Percentiles rank a stretch among this genome's conserved stretches.
phyloP scores from a whole-genome alignment of 228 moss, liverwort and hornwort genomes.

The Sphagnum magellanicum region DNA sequence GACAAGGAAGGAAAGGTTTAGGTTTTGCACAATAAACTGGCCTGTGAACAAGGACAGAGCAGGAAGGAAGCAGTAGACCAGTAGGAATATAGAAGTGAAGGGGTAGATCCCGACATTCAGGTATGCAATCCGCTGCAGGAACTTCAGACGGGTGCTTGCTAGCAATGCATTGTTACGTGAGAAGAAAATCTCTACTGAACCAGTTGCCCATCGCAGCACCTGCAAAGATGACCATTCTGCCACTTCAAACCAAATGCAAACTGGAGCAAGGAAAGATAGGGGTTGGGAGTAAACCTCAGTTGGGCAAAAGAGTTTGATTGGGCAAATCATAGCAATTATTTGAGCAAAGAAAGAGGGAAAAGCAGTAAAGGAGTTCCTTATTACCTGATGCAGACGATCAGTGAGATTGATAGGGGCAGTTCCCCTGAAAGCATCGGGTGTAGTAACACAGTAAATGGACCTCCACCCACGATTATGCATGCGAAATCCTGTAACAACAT shows the following conservation, averaged over 20 bases:
- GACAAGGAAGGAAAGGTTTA: conserved; percentile 38
- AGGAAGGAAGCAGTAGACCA: conserved; percentile 59
- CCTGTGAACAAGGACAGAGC: conserved; percentile 51
- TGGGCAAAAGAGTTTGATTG: too few relatives aligned
- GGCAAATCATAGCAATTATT: too few relatives aligned
- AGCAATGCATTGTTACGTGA: conserved; percentile 51
- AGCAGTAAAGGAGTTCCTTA: background rate
- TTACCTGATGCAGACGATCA: conserved; percentile 59
- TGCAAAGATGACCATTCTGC: background rate
- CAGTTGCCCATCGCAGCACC: conserved; percentile 60
- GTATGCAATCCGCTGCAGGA: conserved; percentile 47
- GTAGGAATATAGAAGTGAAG: conserved; percentile 51
- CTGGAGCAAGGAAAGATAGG: too few relatives aligned
- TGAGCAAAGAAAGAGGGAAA: too few relatives aligned
- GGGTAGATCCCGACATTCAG: conserved; percentile 55
- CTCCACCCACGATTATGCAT: conserved; percentile 70
- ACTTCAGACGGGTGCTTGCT: conserved; percentile 37
- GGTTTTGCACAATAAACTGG: conserved; percentile 49
- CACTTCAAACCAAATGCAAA: too few relatives aligned
- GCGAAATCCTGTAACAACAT: conserved; percentile 55
- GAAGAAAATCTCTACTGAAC: conserved; percentile 58
- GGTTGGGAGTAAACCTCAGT: too few relatives aligned
- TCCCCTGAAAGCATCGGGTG: conserved; percentile 53
- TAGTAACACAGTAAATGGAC: conserved; percentile 65
- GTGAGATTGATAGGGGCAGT: conserved; percentile 64